phyloP scores from a whole-genome alignment of 495 filamentous ascomycete species.

The Jackrogersella minutella region DNA sequence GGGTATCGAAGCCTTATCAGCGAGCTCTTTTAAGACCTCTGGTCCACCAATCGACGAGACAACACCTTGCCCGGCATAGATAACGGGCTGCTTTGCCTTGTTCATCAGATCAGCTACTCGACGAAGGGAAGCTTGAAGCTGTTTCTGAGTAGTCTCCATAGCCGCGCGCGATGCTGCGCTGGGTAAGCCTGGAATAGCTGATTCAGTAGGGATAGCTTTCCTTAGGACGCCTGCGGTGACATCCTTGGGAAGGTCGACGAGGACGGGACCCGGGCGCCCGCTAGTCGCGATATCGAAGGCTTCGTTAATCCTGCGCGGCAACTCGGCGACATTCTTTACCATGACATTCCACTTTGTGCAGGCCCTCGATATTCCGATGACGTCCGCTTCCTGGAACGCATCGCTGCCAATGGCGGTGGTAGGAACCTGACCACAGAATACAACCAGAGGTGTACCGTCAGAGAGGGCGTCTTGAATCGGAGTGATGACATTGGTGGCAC shows the following conservation, averaged over 20 bases:
- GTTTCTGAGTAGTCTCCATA: slow-evolving; percentile 63
- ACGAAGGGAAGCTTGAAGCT: slow-evolving; percentile 66
- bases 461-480: slow-evolving; percentile 82
- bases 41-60: slow-evolving; percentile 71
- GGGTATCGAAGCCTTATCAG: slow-evolving; percentile 76
- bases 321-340: slow-evolving; percentile 79
- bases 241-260: slow-evolving; percentile 82
- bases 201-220: slow-evolving; percentile 72
- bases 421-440: slow-evolving; percentile 79
- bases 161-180: slow-evolving; percentile 74
- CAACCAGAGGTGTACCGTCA: slow-evolving; percentile 80
- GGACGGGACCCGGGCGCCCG: slow-evolving; percentile 78
- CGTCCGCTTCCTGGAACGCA: slow-evolving; percentile 83
- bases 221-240: slow-evolving; percentile 72
- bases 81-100: slow-evolving; percentile 76
- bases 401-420: slow-evolving; percentile 79
- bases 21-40: slow-evolving; percentile 69
- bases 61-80: slow-evolving; percentile 78
- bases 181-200: slow-evolving; percentile 68
- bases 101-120: slow-evolving; percentile 75
- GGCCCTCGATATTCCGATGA: slow-evolving; percentile 76
- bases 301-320: slow-evolving; percentile 81
- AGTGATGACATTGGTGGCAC: slow-evolving; percentile 80
- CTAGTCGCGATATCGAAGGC: slow-evolving; percentile 86
- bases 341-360: slow-evolving; percentile 91